Evolutionary conservation across 177 flowering plant genomes (phyloP).

Genomic region (Telopea speciosissima): DNA sequence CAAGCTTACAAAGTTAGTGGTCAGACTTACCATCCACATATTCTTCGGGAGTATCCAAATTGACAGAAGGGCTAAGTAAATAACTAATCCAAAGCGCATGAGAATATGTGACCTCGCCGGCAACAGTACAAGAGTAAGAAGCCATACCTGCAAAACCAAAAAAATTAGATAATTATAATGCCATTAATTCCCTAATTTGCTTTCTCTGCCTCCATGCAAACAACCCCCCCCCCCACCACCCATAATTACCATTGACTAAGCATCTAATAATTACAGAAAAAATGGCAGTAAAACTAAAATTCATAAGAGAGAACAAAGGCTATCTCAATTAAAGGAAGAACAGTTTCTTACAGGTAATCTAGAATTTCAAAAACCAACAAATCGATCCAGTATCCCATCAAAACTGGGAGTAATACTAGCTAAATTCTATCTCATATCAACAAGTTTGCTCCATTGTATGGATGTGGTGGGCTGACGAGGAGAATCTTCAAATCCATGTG

Average conservation of each 20-base stretch:
- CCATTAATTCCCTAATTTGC: not conserved
- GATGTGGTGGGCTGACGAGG: not conserved
- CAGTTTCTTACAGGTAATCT: no score
- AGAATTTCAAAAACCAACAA: not conserved
- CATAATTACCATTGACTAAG: no score
- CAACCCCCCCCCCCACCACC: no score
- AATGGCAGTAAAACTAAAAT: no score
- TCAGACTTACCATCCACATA: constrained; percentile 69
- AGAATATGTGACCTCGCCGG: constrained; percentile 80
- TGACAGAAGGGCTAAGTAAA: constrained; percentile 58
- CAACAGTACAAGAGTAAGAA: constrained; percentile 65
- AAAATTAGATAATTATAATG: not conserved
- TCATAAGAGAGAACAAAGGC: not conserved
- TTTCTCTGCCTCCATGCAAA: no score
- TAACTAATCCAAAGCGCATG: constrained; percentile 72
- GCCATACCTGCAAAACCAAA: constrained; percentile 76
- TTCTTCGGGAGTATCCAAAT: constrained; percentile 63
- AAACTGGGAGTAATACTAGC: not conserved
- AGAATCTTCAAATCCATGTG: not conserved
- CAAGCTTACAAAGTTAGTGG: not conserved
- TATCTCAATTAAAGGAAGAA: no score
- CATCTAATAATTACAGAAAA: no score
- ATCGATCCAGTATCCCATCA: not conserved
- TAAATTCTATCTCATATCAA: not conserved
- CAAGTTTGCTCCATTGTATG: not conserved